phyloP scores from a whole-genome alignment of 352 stramenopile genomes.

The Phytophthora ohioensis region DNA sequence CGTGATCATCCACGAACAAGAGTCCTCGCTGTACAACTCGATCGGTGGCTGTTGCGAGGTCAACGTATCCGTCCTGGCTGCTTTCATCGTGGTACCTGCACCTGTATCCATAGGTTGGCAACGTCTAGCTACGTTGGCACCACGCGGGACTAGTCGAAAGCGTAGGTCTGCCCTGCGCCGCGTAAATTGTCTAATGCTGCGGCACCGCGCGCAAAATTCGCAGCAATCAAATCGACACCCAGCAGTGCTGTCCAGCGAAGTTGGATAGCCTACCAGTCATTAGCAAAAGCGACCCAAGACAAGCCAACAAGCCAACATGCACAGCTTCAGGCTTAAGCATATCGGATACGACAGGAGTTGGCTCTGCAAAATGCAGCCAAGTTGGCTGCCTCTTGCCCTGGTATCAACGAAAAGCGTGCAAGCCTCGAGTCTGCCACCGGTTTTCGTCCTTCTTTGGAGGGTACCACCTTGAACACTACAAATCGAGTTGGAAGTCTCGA shows the following conservation, averaged over 20 bases:
- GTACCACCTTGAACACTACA: conserved; percentile 19
- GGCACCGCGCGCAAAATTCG: conserved; percentile 10
- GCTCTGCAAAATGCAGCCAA: neutral
- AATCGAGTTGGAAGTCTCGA: conserved; percentile 33
- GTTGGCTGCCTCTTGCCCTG: conserved; percentile 7
- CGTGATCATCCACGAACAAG: conserved; percentile 43
- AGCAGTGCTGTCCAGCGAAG: conserved; percentile 18
- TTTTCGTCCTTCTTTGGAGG: conserved; percentile 34
- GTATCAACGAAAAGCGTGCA: neutral
- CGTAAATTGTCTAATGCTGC: conserved; percentile 31
- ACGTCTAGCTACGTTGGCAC: conserved; percentile 10
- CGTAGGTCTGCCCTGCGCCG: neutral
- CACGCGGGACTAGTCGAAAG: conserved; percentile 12
- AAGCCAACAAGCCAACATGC: conserved; percentile 12
- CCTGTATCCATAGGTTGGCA: conserved; percentile 20
- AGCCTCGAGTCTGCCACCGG: neutral
- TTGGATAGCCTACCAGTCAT: conserved; percentile 27
- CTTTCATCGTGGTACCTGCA: conserved; percentile 33
- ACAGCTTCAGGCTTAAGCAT: neutral
- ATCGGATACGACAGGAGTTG: neutral
- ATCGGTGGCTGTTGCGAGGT: conserved; percentile 32
- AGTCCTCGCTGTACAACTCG: conserved; percentile 39
- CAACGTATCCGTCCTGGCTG: conserved; percentile 32
- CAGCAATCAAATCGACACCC: conserved; percentile 7
- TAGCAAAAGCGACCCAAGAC: conserved; percentile 1